Evolutionary conservation across 345 rosid species (phyloP).

Genomic region (Linum trigynum): DNA sequence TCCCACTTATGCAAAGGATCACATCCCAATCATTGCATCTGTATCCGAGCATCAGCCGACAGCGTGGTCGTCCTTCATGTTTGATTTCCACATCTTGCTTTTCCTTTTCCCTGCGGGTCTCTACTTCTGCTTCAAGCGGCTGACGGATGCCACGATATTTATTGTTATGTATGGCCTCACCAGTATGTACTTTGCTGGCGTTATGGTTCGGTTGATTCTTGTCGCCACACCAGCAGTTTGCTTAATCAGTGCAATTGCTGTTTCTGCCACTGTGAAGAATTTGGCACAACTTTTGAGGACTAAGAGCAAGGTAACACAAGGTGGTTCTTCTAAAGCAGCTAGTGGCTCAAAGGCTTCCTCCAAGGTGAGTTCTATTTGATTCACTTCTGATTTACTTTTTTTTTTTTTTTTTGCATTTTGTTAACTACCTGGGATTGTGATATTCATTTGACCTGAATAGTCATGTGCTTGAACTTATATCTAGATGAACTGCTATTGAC

Average conservation of each 20-base stretch:
- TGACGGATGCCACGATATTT: conserved; percentile 92
- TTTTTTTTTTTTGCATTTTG: background rate
- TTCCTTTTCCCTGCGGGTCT: conserved; percentile 99
- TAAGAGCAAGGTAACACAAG: conserved; percentile 52
- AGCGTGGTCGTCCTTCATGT: conserved; percentile 99
- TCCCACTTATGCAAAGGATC: conserved; percentile 97
- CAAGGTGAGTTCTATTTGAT: conserved; percentile 43
- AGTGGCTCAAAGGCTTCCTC: conserved; percentile 69
- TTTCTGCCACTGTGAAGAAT: conserved; percentile 87
- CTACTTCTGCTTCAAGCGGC: conserved; percentile 93
- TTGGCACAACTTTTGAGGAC: conserved; percentile 59
- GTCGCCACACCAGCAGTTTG: conserved; percentile 98
- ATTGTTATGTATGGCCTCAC: conserved; percentile 99
- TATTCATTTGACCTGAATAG: background rate
- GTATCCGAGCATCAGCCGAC: conserved; percentile 99
- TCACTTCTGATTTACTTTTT: background rate
- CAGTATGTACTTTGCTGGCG: conserved; percentile 99
- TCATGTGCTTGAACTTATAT: no score
- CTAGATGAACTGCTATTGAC: background rate
- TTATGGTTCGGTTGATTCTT: conserved; percentile 95
- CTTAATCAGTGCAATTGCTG: conserved; percentile 93
- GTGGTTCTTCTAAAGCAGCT: conserved; percentile 58
- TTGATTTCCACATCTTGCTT: conserved; percentile 90
- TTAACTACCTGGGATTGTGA: background rate
- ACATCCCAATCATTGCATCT: conserved; percentile 96